A percentile compares a stretch with the other conserved stretches of the same genome.
Evolutionary conservation across 1,284 basidiomycete genomes (phyloP).

Genomic region (Gomphus sp.): DNA sequence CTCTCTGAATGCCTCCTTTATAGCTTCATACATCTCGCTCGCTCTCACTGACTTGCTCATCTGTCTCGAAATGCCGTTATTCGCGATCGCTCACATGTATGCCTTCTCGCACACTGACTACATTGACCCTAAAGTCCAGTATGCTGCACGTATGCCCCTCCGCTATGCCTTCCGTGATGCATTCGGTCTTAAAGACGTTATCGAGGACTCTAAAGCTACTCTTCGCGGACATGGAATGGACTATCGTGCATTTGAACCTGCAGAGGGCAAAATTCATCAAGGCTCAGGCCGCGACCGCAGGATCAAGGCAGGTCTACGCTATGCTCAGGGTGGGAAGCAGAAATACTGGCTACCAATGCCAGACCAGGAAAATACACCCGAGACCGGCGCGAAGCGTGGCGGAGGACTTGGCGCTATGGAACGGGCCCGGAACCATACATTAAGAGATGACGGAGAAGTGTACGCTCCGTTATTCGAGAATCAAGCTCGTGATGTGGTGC

Average conservation of each 20-base stretch:
- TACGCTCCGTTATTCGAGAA: conserved; percentile 68
- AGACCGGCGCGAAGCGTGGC: conserved; percentile 18
- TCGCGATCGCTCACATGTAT: conserved; percentile 88
- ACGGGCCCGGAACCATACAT: conserved; percentile 30
- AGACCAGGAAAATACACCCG: conserved; percentile 31
- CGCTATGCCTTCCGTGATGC: conserved; percentile 83
- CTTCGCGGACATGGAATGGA: conserved; percentile 86
- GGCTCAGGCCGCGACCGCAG: conserved; percentile 75
- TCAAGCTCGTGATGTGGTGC: conserved; percentile 61
- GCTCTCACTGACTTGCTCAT: conserved; percentile 87
- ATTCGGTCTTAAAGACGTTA: conserved; percentile 79
- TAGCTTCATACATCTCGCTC: conserved; percentile 62
- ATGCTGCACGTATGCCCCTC: conserved; percentile 82
- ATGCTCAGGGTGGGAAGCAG: conserved; percentile 76
- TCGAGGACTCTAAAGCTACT: conserved; percentile 80
- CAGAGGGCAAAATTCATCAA: conserved; percentile 86
- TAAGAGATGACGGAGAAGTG: conserved; percentile 46
- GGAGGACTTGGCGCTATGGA: conserved; percentile 5
- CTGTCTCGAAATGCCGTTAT: conserved; percentile 96
- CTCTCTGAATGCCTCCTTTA: neutral
- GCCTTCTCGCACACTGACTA: conserved; percentile 85
- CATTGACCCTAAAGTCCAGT: conserved; percentile 54
- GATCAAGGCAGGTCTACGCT: conserved; percentile 85
- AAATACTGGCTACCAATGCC: conserved; percentile 88
- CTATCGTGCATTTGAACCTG: conserved; percentile 93